Evolutionary conservation across 1,284 basidiomycete genomes (phyloP), one percentile per base, ranked within the genome.

Genomic region (Anthracocystis panici-leucophaei): DNA sequence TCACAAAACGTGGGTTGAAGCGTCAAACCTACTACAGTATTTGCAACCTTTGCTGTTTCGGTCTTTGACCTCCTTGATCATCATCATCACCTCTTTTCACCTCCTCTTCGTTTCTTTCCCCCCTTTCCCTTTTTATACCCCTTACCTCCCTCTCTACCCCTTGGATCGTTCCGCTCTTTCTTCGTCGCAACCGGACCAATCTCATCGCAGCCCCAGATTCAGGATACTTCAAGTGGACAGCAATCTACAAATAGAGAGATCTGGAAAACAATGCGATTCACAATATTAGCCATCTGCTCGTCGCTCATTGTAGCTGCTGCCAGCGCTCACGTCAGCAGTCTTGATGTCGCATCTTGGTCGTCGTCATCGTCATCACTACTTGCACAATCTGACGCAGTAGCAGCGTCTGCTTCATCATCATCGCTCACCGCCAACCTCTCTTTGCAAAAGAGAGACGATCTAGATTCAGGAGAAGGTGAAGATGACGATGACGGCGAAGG

Each of bases 291-390:
- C 2, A 33, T 68, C 31, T 63, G 31, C 25, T 63, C 60, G 2
- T 52, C 51, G 31, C 60, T 68, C 25, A 6, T 68, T 16, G 56
- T 54, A 8, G 60, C 60, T 2, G 60, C 66, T 11, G 60, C 66
- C 2, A 58, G 60, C 23, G 65, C 51, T 16, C 59, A 58, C 54
- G 50, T 62, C 27, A 27, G 51, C 12, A 57, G 14, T 40, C 12
- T 20, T 20, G 33, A 55, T 42, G 53, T 18, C 5, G n/a, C 14
- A n/a, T 57, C 56, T 20, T 52, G 51, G 12, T 52, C 56, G 25
- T 65, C 59, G 2, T 48, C 49, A 0, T 58, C 53, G 5, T 25
- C 55, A 35, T 33, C 40, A 16, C 55, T 62, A 23, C 45, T 55
- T 20, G 49, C 50, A 6, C 55, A 59, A 4, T 35, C 55, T 23